A percentile compares a stretch with the other conserved stretches of the same genome.
Conservation (phyloP, 345 rosid species). For the Populus simonii region DNA sequence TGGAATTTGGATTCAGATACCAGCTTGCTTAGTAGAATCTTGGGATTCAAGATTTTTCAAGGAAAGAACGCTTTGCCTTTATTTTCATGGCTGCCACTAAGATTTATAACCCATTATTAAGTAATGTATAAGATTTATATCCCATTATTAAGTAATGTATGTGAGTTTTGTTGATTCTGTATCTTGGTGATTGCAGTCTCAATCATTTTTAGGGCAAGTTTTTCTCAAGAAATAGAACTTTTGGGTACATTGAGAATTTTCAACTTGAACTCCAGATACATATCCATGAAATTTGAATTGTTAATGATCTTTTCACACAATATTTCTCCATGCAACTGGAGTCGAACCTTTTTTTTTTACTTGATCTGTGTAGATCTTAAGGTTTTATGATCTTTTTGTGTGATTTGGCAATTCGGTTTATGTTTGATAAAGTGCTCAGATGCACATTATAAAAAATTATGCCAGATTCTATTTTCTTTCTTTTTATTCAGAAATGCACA, state of each 20-base stretch:
- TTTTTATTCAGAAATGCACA: neutral
- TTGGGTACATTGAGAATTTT: neutral
- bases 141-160: neutral
- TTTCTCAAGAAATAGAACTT: neutral
- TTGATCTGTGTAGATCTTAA: constrained; percentile 9
- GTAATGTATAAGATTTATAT: neutral
- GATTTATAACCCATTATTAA: neutral
- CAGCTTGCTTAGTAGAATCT: neutral
- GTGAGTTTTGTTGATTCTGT: neutral
- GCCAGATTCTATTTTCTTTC: neutral
- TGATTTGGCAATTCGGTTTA: neutral
- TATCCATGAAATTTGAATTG: neutral
- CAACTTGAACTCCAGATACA: neutral
- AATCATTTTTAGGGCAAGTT: neutral
- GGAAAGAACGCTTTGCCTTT: neutral
- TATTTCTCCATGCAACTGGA: neutral
- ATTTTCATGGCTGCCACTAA: neutral
- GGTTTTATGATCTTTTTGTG: constrained; percentile 4
- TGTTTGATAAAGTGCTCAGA: neutral
- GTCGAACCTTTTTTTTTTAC: neutral
- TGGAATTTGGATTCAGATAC: neutral
- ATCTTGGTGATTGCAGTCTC: neutral
- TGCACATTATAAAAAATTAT: neutral
- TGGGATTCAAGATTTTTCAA: neutral
- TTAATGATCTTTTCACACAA: neutral